A percentile compares a stretch with the other conserved stretches of the same genome.
Conservation (phyloP, 148 eudicot species). For the Fallopia convolvulus region DNA sequence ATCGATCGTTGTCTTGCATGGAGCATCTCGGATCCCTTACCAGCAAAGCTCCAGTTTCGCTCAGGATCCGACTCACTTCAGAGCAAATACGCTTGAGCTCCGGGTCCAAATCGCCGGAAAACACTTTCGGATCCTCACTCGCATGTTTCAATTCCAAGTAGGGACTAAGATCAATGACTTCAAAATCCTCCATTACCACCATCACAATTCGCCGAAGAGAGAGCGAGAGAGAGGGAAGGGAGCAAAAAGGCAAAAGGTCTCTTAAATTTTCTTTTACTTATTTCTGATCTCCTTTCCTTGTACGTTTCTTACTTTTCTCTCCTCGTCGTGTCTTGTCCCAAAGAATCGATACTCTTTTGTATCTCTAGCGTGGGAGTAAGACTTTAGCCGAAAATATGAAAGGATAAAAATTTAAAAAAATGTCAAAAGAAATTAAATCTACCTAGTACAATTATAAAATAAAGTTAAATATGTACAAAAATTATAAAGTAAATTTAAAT, state of each 20-base stretch:
- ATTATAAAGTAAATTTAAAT: too few relatives aligned
- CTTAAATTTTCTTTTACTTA: not conserved
- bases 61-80: constrained; percentile 69
- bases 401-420: not conserved
- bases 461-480: too few relatives aligned
- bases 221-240: not conserved
- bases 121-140: constrained; percentile 13
- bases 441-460: too few relatives aligned
- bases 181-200: constrained; percentile 53
- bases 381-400: not conserved
- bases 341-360: not conserved
- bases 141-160: constrained; percentile 26
- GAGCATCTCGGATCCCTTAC: constrained; percentile 84
- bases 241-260: not conserved
- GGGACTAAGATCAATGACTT: constrained; percentile 68
- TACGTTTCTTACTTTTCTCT: not conserved
- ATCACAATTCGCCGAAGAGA: not conserved
- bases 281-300: not conserved
- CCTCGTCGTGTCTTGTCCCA: not conserved
- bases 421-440: not conserved
- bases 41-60: constrained; percentile 77
- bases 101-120: not conserved
- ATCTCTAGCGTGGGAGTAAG: not conserved
- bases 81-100: constrained; percentile 34
- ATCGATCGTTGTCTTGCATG: constrained; percentile 64